Percentiles rank a stretch among this genome's conserved stretches.
Evolutionary conservation across 2,329 filamentous ascomycete species (phyloP).

Genomic region (Hypomyces perniciosus): DNA sequence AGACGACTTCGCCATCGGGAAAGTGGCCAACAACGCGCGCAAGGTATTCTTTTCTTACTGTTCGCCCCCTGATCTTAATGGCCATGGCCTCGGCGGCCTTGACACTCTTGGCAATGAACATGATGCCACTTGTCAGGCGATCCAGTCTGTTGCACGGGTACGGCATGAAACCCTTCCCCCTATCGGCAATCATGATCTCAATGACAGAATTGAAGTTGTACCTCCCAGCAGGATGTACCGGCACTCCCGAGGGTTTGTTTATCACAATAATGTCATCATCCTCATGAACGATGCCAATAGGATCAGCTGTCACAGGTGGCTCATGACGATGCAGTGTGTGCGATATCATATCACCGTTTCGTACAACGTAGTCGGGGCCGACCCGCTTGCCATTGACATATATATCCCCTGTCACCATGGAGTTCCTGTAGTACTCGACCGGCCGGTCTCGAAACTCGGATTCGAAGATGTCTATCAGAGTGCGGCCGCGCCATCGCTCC

Average conservation of each 20-base stretch:
- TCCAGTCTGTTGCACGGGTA: slow-evolving; percentile 89
- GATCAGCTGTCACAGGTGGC: slow-evolving; percentile 77
- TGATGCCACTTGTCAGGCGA: slow-evolving; percentile 87
- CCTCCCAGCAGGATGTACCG: slow-evolving; percentile 88
- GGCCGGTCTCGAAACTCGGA: slow-evolving; percentile 89
- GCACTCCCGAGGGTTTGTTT: slow-evolving; percentile 91
- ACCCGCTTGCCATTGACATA: slow-evolving; percentile 70
- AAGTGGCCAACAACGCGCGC: slow-evolving; percentile 88
- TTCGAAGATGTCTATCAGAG: slow-evolving; percentile 79
- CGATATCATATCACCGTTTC: slow-evolving; percentile 85
- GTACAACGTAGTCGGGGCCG: slow-evolving; percentile 62
- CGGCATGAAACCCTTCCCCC: slow-evolving; percentile 48
- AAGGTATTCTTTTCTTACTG: slow-evolving; percentile 91
- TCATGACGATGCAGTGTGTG: slow-evolving; percentile 95
- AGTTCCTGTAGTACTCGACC: slow-evolving; percentile 76
- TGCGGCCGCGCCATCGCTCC: slow-evolving; percentile 79
- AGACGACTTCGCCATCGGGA: slow-evolving; percentile 83
- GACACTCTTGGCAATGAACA: slow-evolving; percentile 91
- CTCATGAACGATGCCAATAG: slow-evolving; percentile 81
- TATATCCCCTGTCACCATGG: slow-evolving; percentile 75
- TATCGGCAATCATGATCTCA: slow-evolving; percentile 84
- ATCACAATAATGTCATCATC: slow-evolving; percentile 92
- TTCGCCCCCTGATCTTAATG: slow-evolving; percentile 69
- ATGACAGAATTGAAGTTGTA: slow-evolving; percentile 95
- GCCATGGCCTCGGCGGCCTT: slow-evolving; percentile 73